A percentile compares a stretch with the other conserved stretches of the same genome.
Conservation (phyloP, 257 asterid species). For the Echium plantagineum region DNA sequence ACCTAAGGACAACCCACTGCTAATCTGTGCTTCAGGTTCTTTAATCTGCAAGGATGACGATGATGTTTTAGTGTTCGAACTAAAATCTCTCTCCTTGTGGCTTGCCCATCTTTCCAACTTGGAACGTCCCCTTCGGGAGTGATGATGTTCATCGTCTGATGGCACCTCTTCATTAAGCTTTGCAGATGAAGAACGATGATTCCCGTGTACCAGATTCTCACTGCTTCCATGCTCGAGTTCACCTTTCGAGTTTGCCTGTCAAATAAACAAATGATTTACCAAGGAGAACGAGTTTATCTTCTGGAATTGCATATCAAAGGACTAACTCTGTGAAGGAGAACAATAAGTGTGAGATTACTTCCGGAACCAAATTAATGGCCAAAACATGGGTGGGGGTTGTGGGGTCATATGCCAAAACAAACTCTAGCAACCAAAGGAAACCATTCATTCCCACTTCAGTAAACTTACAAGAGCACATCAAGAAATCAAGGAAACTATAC, state of each 20-base stretch:
- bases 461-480: too few relatives aligned
- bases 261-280: slow-evolving; percentile 7
- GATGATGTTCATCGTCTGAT: slow-evolving; percentile 52
- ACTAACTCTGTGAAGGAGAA: too few relatives aligned
- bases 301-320: too few relatives aligned
- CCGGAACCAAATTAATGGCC: too few relatives aligned
- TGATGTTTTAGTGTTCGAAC: slow-evolving; percentile 20
- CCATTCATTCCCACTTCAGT: too few relatives aligned
- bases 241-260: slow-evolving; percentile 47
- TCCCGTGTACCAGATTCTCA: slow-evolving; percentile 31
- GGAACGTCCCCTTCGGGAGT: slow-evolving; percentile 66
- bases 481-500: too few relatives aligned
- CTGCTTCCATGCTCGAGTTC: slow-evolving; percentile 32
- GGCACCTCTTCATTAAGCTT: slow-evolving; percentile 47
- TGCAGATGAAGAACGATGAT: slow-evolving; percentile 28
- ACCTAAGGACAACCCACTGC: slow-evolving; percentile 19
- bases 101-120: slow-evolving; percentile 89
- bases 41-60: slow-evolving; percentile 41
- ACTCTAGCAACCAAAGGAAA: too few relatives aligned
- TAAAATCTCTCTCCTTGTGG: slow-evolving; percentile 70
- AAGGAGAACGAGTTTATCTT: background rate
- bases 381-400: too few relatives aligned
- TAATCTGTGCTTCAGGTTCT: slow-evolving; percentile 20
- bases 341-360: too few relatives aligned
- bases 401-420: too few relatives aligned